Evolutionary conservation across 2,329 filamentous ascomycete genomes (phyloP), one percentile per base, ranked within the genome.

Genomic region (Xylaria polymorpha): DNA sequence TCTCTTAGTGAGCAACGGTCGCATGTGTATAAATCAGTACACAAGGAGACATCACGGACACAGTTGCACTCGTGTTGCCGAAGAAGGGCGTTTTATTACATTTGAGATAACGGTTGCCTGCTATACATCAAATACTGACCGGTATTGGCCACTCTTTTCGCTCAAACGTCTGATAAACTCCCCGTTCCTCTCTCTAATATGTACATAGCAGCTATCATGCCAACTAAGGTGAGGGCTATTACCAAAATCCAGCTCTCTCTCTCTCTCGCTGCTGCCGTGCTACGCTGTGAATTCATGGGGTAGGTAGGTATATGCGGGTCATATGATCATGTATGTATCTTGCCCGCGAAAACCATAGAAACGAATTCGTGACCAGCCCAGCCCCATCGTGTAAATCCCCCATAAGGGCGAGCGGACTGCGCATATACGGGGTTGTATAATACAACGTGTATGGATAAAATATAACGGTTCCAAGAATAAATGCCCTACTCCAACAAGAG

Each of bases 381-480:
- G 65, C 70, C 70, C 69, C 67, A 59, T 46, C 63, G 55, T 39
- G 22, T 35, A 32, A 46, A 69, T 32, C 20, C 58, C 61, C 53
- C 32, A 51, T 1, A n/a, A 53, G 25, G n/a, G 50, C 50, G 5
- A 53, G 25, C 7, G n/a, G 5, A 29, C 41, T 44, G 60, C 35
- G 66, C 70, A 51, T 57, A 57, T 50, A 60, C 22, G 58, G 59
- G 67, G 60, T 51, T 32, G 64, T 60, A 71, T 72, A 75, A 74
- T 75, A 77, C 75, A 77, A 72, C 67, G 22, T 73, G 68, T 74
- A 77, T 48, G 50, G 58, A 70, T 67, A 70, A 66, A 70, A 68
- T 25, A 53, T 37, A 67, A 29, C 68, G 56, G 58, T 71, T 61
- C 67, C 67, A 72, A 69, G 65, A 74, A 64, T 69, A 62, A 66